Percentiles rank a stretch among this genome's conserved stretches.
Evolutionary conservation across 2,329 filamentous ascomycete species (phyloP).

Genomic region (Falciphora oryzae): DNA sequence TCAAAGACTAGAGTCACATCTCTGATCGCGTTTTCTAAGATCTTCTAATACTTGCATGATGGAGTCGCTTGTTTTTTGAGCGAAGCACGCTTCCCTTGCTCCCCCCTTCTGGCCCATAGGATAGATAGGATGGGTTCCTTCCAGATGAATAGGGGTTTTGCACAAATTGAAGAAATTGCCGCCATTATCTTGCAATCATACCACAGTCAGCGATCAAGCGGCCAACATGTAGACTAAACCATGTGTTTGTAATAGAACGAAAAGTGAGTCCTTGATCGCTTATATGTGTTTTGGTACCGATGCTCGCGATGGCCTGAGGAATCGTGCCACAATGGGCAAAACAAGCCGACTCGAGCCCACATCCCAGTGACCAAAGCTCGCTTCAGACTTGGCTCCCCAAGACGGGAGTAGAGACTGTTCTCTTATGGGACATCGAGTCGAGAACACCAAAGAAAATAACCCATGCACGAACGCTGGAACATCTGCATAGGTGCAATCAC

Average conservation of each 20-base stretch:
- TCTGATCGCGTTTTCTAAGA: not conserved
- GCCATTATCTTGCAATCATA: not conserved
- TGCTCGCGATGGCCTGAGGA: not conserved
- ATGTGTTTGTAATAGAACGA: not conserved
- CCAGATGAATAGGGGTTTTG: not conserved
- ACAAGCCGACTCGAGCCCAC: not conserved
- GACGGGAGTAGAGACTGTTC: too few relatives aligned
- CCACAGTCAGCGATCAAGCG: not conserved
- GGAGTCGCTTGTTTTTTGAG: not conserved
- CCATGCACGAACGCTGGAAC: not conserved
- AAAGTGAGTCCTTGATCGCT: not conserved
- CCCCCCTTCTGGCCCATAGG: not conserved
- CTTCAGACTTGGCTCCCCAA: too few relatives aligned
- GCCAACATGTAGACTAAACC: not conserved
- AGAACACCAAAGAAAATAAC: too few relatives aligned
- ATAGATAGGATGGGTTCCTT: not conserved
- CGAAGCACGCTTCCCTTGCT: not conserved
- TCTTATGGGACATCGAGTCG: not conserved
- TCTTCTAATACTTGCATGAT: not conserved
- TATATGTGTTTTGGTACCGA: not conserved
- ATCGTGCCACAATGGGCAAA: not conserved
- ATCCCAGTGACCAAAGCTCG: not conserved
- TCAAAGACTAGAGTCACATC: not conserved
- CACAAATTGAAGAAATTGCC: slow-evolving; percentile 1
- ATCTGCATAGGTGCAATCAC: not conserved